Evolutionary conservation across 192 early-diverging fungal genomes (phyloP), one percentile per base, ranked within the genome.

Genomic region (Umbelopsis sp.): DNA sequence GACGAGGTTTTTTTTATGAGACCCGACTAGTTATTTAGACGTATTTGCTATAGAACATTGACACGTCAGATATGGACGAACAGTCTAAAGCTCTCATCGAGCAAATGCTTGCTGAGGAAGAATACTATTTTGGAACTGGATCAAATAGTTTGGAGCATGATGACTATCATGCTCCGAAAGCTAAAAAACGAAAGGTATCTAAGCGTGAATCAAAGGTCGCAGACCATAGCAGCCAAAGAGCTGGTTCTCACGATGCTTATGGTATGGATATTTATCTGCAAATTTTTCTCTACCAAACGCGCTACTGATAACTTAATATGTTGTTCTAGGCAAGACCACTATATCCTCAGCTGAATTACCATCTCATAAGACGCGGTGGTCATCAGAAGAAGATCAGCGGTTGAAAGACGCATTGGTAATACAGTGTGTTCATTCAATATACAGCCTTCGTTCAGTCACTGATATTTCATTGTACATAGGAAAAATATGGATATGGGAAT

Each of bases 51-150:
- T 35, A 61, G 55, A 11, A 25, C 7, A 61, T 61, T 61, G 55
- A 61, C 55, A 61, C 55, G 55, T 61, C 55, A 49, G 83, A 82
- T 44, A 82, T 84, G 76, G 88, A 89, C 77, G 81, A 78, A 61
- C 78, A 83, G 64, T 87, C 88, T 0, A 75, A 81, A 22, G 61
- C 69, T 25, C 75, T 89, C 48, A 89, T 89, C 50, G 83, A 84
- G 22, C 80, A 81, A 46, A 89, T 89, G 88, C 70, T 89, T 16
- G 88, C 86, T 10, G 88, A 89, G 22, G 88, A 89, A 67, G 78
- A 80, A 49, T 85, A 82, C 61, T 89, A 88, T 67, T 83, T 85
- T 46, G 83, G 81, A 25, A 65, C 75, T 44, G 64, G 78, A 46
- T 61, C 74, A 22, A 68, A 61, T n/a, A 61, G 55, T n/a, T 61